Percentiles rank a stretch among this genome's conserved stretches.
These are phyloP conservation scores for Colletotrichum orchidophilum DNA, from an alignment of 2,329 filamentous ascomycete species.

Conservation along the genomic window DNA sequence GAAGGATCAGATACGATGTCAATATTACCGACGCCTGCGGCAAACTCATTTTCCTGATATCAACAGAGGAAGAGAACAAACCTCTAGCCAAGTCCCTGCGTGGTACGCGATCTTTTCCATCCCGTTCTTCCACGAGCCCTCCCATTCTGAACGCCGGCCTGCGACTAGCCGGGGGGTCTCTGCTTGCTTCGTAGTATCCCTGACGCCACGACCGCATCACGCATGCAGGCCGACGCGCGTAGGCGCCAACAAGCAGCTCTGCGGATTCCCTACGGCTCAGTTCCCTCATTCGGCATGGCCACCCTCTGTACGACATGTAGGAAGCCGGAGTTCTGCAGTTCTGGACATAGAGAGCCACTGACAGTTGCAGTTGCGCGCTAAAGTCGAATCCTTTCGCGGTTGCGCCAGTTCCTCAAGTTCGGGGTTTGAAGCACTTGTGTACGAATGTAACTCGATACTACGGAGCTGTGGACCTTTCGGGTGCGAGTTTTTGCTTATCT, in stretches of 20 bases:
- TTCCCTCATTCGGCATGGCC: neutral
- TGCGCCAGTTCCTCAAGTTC: neutral
- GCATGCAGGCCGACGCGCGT: slow-evolving; percentile 33
- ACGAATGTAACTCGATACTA: neutral
- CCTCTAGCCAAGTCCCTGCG: neutral
- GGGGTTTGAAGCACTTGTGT: neutral
- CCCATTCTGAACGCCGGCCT: neutral
- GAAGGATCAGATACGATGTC: slow-evolving; percentile 19
- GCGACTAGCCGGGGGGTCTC: neutral
- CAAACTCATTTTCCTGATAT: neutral
- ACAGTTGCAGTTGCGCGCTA: slow-evolving; percentile 15
- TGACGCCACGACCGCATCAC: slow-evolving; percentile 29
- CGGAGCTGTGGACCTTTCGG: neutral
- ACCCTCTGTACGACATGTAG: neutral
- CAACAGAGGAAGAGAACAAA: neutral
- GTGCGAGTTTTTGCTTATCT: neutral
- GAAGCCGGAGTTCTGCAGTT: neutral
- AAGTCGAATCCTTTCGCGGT: slow-evolving; percentile 7
- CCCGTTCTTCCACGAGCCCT: neutral
- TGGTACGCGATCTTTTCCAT: neutral
- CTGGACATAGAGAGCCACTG: neutral
- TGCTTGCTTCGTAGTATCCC: slow-evolving; percentile 16
- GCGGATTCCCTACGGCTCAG: neutral
- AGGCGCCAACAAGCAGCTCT: slow-evolving; percentile 30
- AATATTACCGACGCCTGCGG: neutral